Base-by-base conservation (phyloP, 192 early-diverging fungal genomes). In the Entophlyctis luteolus region DNA sequence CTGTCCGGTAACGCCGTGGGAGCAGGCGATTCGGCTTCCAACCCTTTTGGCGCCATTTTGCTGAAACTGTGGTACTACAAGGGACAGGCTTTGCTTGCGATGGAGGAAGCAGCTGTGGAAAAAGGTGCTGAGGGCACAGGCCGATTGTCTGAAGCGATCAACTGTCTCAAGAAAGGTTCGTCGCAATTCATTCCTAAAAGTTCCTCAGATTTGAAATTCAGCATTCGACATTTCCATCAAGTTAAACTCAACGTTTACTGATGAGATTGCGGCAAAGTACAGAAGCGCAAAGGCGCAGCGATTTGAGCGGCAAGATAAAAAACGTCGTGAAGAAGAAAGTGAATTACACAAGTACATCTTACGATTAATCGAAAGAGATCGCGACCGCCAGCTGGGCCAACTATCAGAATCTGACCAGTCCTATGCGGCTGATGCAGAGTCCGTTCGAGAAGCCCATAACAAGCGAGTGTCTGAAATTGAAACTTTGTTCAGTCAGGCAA, bases 291-390 rank as follows among this genome's bases (percentile, higher is more conserved):
- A 86, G 59, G 87, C 87, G 42, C 77, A 78, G 62, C 85, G 79
- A 49, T 93, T 90, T 88, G 86, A 91, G 45, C 58, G 81, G 31
- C 70, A 76, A 22, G 89, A 92, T 47, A 55, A 45, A 5, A 58
- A 76, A 48, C 79, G 83, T 14, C 73, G 86, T 0, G 66, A 87
- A 48, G 52, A 76, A 16, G 82, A 87, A 23, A 77, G 78, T 2
- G 88, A 90, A 8, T 62, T 87, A 47, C 72, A 72, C 47, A 34
- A 76, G 39, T 93, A 91, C 72, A 66, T 93, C 2, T 79, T 75
- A 29, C 59, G 63, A 4, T 74, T 93, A 2, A 72, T 92, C 27
- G 70, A 86, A 27, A 35, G 75, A 59, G 90, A 93, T 52, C 68
- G 82, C 31, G 60, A 77, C n/a, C 67, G 73, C 31, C 72, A 79